Percentiles rank a stretch among this genome's conserved stretches.
These are phyloP conservation scores for Epichloe scottii DNA, from an alignment of 2,329 filamentous ascomycete species.

Conservation along the genomic window DNA sequence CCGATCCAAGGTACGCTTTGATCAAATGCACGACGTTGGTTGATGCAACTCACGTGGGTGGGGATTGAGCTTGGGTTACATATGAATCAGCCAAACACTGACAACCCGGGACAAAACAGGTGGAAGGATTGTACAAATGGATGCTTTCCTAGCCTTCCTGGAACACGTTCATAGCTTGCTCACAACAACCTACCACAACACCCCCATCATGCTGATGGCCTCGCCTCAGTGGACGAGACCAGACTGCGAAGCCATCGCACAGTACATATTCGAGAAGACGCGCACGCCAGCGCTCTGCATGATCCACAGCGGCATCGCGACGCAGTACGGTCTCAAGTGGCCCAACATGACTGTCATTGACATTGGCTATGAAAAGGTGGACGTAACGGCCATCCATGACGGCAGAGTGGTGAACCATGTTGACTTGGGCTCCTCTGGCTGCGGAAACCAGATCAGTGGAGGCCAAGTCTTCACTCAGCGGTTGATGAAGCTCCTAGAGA, in stretches of 20 bases:
- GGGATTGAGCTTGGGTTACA: too few relatives aligned
- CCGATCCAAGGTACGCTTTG: conserved; percentile 50
- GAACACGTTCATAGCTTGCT: conserved; percentile 84
- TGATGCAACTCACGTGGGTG: background rate
- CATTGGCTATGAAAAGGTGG: conserved; percentile 83
- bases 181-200: conserved; percentile 90
- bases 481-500: conserved; percentile 52
- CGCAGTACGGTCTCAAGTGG: conserved; percentile 68
- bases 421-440: conserved; percentile 45
- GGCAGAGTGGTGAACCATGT: conserved; percentile 59
- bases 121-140: conserved; percentile 80
- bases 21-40: background rate
- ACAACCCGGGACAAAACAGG: conserved; percentile 25
- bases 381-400: conserved; percentile 82
- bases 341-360: conserved; percentile 78
- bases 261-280: conserved; percentile 96
- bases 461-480: conserved; percentile 76
- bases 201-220: conserved; percentile 79
- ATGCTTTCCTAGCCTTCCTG: conserved; percentile 84
- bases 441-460: conserved; percentile 48
- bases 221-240: conserved; percentile 84
- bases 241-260: conserved; percentile 76
- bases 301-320: conserved; percentile 78
- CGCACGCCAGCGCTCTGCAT: conserved; percentile 85
- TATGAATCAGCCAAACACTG: background rate